Evolutionary conservation across 176 grass and related monocot species (phyloP), one percentile per base, ranked within the genome.

Genomic region (Carex scoparia): DNA sequence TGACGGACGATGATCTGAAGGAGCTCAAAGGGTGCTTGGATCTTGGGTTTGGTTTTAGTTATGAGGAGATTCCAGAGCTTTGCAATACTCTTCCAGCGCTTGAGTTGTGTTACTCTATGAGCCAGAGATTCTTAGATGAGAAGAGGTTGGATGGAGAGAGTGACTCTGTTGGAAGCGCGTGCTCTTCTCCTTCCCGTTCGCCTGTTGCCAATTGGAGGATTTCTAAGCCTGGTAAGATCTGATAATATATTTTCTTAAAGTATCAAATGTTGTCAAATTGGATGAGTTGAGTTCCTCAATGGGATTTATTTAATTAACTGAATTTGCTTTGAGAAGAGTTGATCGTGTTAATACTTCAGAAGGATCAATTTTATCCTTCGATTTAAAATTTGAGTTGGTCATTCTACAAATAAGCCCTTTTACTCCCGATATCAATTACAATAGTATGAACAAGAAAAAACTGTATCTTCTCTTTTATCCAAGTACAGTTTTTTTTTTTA

Each of bases 1-100:
- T 95, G 11, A 95, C 87, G 15, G 94, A 89, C 82, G 94, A 95
- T 32, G 94, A 93, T 79, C 84, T 95, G 38, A 85, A 89, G 56
- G 94, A 95, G 27, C 93, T 95, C 83, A 95, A 95, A 80, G 93
- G 91, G 0, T 95, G 93, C 89, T 82, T 95, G 85, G 94, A 95
- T 89, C 91, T 95, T 10, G 89, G 94, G 1, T 95, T 95, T 66
- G 94, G 91, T 0, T 95, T 93, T 57, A 79, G 84, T 0, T 93
- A 95, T 79, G 69, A 88, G 14, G 85, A 95, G 87, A 95, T 95
- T 61, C 94, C 94, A 23, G 91, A 77, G 80, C 87, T 95, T 0
- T 88, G 94, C 81, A 84, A 61, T 81, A 95, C 91, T 77, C 87
- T 95, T 11, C 91, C 91, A 1, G 91, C 89, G 1, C 94, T 95